These are phyloP conservation scores for Neocatenulostroma microsporum DNA, from an alignment of 2,329 filamentous ascomycete genomes.

Conservation along the genomic window DNA sequence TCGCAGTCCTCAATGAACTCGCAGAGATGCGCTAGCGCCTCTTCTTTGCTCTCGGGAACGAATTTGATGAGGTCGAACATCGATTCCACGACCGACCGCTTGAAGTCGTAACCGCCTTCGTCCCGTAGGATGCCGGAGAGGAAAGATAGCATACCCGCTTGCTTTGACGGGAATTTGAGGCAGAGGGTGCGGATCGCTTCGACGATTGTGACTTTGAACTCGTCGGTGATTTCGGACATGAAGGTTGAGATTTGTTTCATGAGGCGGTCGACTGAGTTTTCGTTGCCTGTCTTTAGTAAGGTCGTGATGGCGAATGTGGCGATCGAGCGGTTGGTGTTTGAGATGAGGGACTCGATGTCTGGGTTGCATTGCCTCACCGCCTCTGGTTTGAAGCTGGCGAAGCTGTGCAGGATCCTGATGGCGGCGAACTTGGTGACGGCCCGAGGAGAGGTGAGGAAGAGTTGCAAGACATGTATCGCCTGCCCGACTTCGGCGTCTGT, in stretches of 20 bases:
- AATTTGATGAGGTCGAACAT: slow-evolving; percentile 99
- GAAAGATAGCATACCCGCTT: slow-evolving; percentile 96
- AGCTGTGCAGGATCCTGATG: slow-evolving; percentile 90
- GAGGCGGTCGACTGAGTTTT: slow-evolving; percentile 88
- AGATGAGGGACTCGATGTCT: slow-evolving; percentile 94
- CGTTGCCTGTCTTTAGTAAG: slow-evolving; percentile 94
- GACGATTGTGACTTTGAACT: slow-evolving; percentile 99
- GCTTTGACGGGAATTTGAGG: slow-evolving; percentile 96
- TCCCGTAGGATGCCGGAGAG: slow-evolving; percentile 93
- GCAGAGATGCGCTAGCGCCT: slow-evolving; percentile 86
- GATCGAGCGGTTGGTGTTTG: slow-evolving; percentile 93
- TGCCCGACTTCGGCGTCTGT: slow-evolving; percentile 86
- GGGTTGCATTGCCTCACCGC: slow-evolving; percentile 91
- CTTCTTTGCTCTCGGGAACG: slow-evolving; percentile 75
- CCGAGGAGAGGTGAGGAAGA: slow-evolving; percentile 91
- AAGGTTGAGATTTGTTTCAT: slow-evolving; percentile 99
- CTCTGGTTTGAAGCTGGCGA: slow-evolving; percentile 91
- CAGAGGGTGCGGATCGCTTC: slow-evolving; percentile 95
- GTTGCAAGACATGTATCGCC: slow-evolving; percentile 87
- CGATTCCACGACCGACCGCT: slow-evolving; percentile 93
- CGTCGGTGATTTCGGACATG: slow-evolving; percentile 98
- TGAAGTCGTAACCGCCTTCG: slow-evolving; percentile 97
- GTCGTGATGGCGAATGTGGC: slow-evolving; percentile 98
- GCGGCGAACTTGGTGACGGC: slow-evolving; percentile 97
- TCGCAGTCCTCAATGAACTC: slow-evolving; percentile 99